These are phyloP conservation scores for Debaryomyces sp. DNA, from an alignment of 1,139 yeast species.

Conservation along the genomic window DNA sequence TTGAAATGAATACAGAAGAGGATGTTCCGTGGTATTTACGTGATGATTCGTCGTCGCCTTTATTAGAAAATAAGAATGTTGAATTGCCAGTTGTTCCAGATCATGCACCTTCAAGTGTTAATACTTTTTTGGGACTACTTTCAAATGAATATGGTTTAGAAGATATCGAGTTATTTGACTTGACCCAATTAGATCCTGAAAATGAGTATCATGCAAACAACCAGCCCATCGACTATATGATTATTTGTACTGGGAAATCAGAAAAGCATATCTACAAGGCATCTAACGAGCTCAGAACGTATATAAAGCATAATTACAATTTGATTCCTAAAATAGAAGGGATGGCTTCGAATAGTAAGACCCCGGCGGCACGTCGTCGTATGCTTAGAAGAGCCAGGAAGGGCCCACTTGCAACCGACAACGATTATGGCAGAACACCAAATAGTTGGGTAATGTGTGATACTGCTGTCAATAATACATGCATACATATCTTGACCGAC, in stretches of 20 bases:
- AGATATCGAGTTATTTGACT: constrained; percentile 61
- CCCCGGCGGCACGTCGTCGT: constrained; percentile 63
- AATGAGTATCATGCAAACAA: constrained; percentile 42
- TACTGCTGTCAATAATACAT: constrained; percentile 60
- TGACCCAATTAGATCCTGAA: constrained; percentile 31
- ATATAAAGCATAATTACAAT: constrained; percentile 36
- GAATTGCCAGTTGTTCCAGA: constrained; percentile 56
- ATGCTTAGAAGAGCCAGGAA: constrained; percentile 59
- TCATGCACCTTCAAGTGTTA: constrained; percentile 55
- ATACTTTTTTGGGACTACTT: constrained; percentile 47
- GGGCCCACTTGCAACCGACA: constrained; percentile 58
- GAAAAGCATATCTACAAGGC: constrained; percentile 77
- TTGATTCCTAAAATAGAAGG: constrained; percentile 69
- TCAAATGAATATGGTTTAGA: constrained; percentile 65
- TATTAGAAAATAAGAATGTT: constrained; percentile 31
- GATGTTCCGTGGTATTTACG: constrained; percentile 66
- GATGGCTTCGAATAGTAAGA: constrained; percentile 58
- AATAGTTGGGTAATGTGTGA: constrained; percentile 86
- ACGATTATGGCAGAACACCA: constrained; percentile 56
- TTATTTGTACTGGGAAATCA: constrained; percentile 79
- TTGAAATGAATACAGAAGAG: constrained; percentile 8
- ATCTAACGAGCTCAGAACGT: constrained; percentile 53
- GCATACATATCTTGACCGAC: constrained; percentile 71
- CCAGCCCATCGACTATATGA: constrained; percentile 49
- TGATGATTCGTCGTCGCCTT: constrained; percentile 46